Conservation (phyloP, 1,284 basidiomycete genomes). For the Ustilago xerochloae region DNA sequence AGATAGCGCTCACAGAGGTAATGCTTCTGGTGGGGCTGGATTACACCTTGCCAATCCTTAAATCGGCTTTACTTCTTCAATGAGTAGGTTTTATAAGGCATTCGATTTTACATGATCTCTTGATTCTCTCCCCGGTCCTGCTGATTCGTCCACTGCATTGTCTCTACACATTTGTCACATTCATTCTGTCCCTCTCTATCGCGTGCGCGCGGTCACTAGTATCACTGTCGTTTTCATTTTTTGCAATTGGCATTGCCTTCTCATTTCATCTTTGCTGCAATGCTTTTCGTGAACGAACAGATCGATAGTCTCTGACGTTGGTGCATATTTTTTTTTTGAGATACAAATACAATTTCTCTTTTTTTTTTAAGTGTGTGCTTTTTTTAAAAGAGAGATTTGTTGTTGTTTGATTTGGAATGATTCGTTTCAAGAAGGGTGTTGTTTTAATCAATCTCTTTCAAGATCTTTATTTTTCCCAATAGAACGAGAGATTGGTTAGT, state of each 20-base stretch:
- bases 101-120: too few relatives aligned
- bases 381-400: not conserved
- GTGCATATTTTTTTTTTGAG: not conserved
- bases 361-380: not conserved
- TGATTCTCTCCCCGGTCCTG: too few relatives aligned
- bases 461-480: too few relatives aligned
- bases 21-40: conserved; percentile 11
- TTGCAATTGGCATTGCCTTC: too few relatives aligned
- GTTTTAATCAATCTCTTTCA: not conserved
- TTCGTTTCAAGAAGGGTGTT: not conserved
- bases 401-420: not conserved
- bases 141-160: not conserved
- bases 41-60: conserved; percentile 49
- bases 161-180: not conserved
- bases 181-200: not conserved
- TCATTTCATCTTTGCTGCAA: too few relatives aligned
- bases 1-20: conserved; percentile 1
- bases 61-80: not conserved
- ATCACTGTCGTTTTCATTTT: too few relatives aligned
- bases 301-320: not conserved
- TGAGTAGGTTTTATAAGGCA: not conserved
- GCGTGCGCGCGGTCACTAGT: not conserved
- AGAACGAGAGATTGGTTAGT: too few relatives aligned
- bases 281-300: too few relatives aligned
- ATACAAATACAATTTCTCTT: not conserved